These are phyloP conservation scores for Trichophyton verrucosum DNA, from an alignment of 2,329 filamentous ascomycete genomes.

Conservation along the genomic window DNA sequence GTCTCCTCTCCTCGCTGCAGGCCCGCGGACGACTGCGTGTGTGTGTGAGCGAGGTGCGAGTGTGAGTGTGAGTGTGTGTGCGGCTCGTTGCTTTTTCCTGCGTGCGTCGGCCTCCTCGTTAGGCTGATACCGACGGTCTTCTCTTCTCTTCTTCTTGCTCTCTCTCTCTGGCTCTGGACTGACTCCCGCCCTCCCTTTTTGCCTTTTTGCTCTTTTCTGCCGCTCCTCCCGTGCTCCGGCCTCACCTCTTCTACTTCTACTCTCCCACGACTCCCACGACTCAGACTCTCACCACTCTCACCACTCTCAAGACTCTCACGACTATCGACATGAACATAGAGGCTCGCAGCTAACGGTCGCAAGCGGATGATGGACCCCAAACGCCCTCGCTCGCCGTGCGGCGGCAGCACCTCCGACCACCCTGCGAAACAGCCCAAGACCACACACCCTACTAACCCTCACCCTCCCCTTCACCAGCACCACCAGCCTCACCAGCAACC, in stretches of 20 bases:
- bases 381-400: constrained; percentile 31
- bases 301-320: constrained; percentile 8
- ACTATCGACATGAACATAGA: constrained; percentile 6
- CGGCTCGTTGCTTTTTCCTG: constrained; percentile 1
- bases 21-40: no score
- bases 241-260: constrained; percentile 6
- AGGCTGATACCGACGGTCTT: background rate
- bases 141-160: background rate
- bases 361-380: background rate
- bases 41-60: no score
- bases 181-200: background rate
- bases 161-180: background rate
- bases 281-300: constrained; percentile 1
- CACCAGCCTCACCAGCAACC: constrained; percentile 20
- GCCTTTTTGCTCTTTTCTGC: constrained; percentile 4
- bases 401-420: constrained; percentile 25
- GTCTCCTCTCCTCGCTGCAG: no score
- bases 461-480: constrained; percentile 35
- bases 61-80: no score
- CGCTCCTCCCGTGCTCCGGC: constrained; percentile 7
- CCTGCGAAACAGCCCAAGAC: constrained; percentile 43
- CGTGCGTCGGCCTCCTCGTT: background rate
- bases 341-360: background rate
- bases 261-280: constrained; percentile 39
- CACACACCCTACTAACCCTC: constrained; percentile 9